phyloP scores from a whole-genome alignment of 192 early-diverging fungal species.

The Haplosporangium gracile region DNA sequence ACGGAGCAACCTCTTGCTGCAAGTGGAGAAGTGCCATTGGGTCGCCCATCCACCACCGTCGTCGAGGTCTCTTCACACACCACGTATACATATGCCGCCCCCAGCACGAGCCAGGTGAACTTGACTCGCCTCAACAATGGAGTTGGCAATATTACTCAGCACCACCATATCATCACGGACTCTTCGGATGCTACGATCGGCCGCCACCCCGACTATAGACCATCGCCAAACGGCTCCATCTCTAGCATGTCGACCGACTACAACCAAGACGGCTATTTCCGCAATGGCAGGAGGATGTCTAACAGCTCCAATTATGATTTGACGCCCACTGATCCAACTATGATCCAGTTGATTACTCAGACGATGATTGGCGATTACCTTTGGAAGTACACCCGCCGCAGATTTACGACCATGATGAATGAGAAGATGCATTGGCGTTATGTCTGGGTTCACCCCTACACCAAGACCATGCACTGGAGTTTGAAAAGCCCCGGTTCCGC shows the following conservation, averaged over 20 bases:
- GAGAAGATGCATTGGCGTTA: slow-evolving; percentile 78
- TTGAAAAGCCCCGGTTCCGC: slow-evolving; percentile 68
- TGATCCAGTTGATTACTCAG: slow-evolving; percentile 78
- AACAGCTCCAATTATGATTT: slow-evolving; percentile 29
- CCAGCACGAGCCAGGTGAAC: slow-evolving; percentile 19
- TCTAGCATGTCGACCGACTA: slow-evolving; percentile 55
- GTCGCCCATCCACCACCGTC: slow-evolving; percentile 8
- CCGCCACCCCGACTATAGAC: slow-evolving; percentile 17
- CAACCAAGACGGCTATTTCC: slow-evolving; percentile 19
- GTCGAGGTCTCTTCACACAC: slow-evolving; percentile 34
- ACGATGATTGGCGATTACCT: slow-evolving; percentile 85
- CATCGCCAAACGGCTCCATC: slow-evolving; percentile 42
- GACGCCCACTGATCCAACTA: slow-evolving; percentile 66
- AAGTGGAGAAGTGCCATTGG: background rate
- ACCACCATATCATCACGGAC: slow-evolving; percentile 33
- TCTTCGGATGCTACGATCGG: slow-evolving; percentile 31
- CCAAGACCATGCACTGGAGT: slow-evolving; percentile 84
- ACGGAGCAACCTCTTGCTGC: background rate
- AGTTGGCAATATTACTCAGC: background rate
- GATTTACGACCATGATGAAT: slow-evolving; percentile 60
- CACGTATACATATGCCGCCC: slow-evolving; percentile 20
- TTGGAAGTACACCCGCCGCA: slow-evolving; percentile 77
- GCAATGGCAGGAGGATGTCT: slow-evolving; percentile 35
- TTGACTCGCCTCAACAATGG: slow-evolving; percentile 12
- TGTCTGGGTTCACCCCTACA: slow-evolving; percentile 89